Evolutionary conservation across 768 basidiomycete genomes (phyloP), one percentile per base, ranked within the genome.

Genomic region (Cubamyces lactineus): DNA sequence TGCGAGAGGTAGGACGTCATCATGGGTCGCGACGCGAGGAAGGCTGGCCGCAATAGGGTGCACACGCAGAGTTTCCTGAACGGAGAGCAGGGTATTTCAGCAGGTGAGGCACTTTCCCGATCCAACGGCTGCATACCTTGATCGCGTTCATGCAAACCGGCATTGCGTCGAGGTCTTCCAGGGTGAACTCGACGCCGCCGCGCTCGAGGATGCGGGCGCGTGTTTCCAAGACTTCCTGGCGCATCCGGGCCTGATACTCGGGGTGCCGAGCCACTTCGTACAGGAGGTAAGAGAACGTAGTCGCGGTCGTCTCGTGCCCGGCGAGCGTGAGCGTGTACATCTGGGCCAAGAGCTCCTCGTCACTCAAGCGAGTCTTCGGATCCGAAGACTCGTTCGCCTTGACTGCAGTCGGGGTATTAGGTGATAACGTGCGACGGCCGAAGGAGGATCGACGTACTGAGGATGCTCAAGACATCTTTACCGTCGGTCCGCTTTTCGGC

Each of bases 1-100:
- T 6, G 66, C 47, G 38, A 71, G 60, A 0, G 70, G 70, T 21
- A 71, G 59, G n/a, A 69, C 54, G 21, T 71, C 69, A 43, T 71
- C 70, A 23, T 64, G 61, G 12, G 47, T 57, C 3, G 69, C 67
- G 21, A 57, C 58, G 11, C 71, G 70, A 38, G 59, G 52, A 13
- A 72, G 57, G 28, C 54, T 51, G 1, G 53, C 28, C 23, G 65
- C 61, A 11, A 70, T 64, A 0, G 67, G 59, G 34, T 71, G 66
- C 46, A 62, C 57, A 8, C 71, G 66, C 28, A 70, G 58, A 0
- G 69, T 68, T 58, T 72, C 70, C 64, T 65, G n/a, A 26, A 24
- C 5, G 7, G 39, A 3, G 2, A 15, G 7, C 34, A 5, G 15
- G 17, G 4, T 28, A 28, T 30, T 30, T 9, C 21, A 6, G 6